Base-by-base conservation (phyloP, 2,329 filamentous ascomycete species). In the Sclerotiophoma versabilis region DNA sequence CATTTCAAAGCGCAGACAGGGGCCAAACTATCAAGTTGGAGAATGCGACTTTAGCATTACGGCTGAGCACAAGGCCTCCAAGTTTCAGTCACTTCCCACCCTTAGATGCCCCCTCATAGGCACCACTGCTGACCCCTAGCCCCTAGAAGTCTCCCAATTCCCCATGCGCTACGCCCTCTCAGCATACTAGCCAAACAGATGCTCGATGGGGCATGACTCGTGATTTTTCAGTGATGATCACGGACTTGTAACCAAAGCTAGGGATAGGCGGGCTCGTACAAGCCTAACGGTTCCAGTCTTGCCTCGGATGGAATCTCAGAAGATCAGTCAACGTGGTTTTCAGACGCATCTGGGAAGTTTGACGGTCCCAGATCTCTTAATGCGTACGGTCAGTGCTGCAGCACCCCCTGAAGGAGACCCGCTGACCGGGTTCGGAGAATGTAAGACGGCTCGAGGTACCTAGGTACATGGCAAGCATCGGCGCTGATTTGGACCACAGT, bases 351-450 rank as follows among this genome's bases (percentile, higher is more conserved):
- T 34, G 6, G 42, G 27, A 34, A 36, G 17, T 39, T 29, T 32
- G 4, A 15, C 20, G 32, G 15, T 39, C 15, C 41, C 33, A 23
- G 17, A n/a, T 29, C 5, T n/a, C 30, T 33, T 23, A n/a, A 14
- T 45, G 34, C 33, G 42, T 42, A 52, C 42, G 15, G 37, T 27
- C 17, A 33, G 15, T 44, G 32, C 27, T 49, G 50, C 47, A 34
- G 26, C 15, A 22, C 22, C 27, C 19, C 44, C 33, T 43, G 26
- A 7, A 46, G 29, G 17, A 27, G 41, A 60, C 57, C 57, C 64
- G 52, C 26, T 51, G 44, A 65, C 61, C 61, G 34, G 65, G 65
- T 63, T 60, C 52, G 44, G 50, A 49, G 44, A 17, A 32, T 45
- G 30, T 45, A n/a, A 55, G 37, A 57, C 57, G 51, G 52, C 48